Conservation (phyloP, 1,284 basidiomycete genomes). For the Ganoderma sinense region DNA sequence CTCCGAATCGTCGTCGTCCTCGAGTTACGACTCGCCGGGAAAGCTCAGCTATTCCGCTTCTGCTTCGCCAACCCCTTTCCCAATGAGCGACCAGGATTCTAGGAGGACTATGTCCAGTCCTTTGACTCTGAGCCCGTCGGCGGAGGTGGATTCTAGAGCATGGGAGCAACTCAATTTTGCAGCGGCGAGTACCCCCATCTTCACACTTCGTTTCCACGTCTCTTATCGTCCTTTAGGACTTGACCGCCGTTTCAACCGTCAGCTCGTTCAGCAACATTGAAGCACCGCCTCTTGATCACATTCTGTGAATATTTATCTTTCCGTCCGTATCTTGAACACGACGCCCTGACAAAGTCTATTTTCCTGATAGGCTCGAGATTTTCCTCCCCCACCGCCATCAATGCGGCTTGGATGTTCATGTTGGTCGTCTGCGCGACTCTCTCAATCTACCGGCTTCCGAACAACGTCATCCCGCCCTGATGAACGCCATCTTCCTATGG, state of each 20-base stretch:
- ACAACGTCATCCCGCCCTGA: constrained; percentile 74
- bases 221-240: constrained; percentile 34
- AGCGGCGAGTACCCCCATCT: constrained; percentile 29
- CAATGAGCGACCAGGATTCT: constrained; percentile 31
- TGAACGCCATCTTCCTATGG: constrained; percentile 83
- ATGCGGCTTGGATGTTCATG: constrained; percentile 72
- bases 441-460: constrained; percentile 58
- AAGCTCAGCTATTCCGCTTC: constrained; percentile 64
- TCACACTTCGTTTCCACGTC: background rate
- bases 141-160: constrained; percentile 34
- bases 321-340: constrained; percentile 8
- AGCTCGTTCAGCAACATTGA: constrained; percentile 42
- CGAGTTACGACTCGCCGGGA: constrained; percentile 63
- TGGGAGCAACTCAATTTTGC: constrained; percentile 35
- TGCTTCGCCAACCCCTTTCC: constrained; percentile 64
- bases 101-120: constrained; percentile 25
- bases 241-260: constrained; percentile 53
- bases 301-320: constrained; percentile 57
- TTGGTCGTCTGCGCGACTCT: constrained; percentile 67
- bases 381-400: constrained; percentile 80
- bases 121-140: constrained; percentile 17
- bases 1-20: constrained; percentile 70
- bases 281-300: constrained; percentile 66
- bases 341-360: constrained; percentile 9
- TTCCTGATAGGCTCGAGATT: constrained; percentile 63